Percentiles rank a stretch among this genome's conserved stretches.
phyloP scores from a whole-genome alignment of 2,329 filamentous ascomycete species.

The Colletotrichum musicola region DNA sequence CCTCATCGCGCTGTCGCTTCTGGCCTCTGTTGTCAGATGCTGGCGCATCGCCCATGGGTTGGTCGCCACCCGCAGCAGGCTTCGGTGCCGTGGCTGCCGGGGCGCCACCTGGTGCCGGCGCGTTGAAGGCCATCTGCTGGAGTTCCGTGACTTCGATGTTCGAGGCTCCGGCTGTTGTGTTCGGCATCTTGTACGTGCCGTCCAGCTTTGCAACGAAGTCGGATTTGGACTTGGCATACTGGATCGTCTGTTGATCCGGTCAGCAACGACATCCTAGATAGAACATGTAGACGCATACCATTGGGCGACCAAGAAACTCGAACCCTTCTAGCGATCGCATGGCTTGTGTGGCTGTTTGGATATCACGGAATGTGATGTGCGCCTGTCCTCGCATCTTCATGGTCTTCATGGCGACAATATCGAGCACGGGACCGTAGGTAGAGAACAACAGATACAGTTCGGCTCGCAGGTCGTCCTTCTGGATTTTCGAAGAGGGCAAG shows the following conservation, averaged over 20 bases:
- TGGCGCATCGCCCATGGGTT: slow-evolving; percentile 63
- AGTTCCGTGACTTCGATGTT: slow-evolving; percentile 77
- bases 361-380: slow-evolving; percentile 89
- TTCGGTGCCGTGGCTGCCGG: slow-evolving; percentile 56
- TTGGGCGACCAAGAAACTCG: slow-evolving; percentile 84
- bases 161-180: slow-evolving; percentile 58
- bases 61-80: slow-evolving; percentile 61
- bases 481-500: slow-evolving; percentile 86
- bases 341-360: slow-evolving; percentile 92
- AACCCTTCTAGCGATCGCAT: slow-evolving; percentile 91
- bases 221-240: slow-evolving; percentile 91
- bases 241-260: slow-evolving; percentile 75
- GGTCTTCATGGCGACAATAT: slow-evolving; percentile 91
- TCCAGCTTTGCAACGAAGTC: slow-evolving; percentile 91
- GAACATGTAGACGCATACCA: slow-evolving; percentile 70
- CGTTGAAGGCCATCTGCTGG: slow-evolving; percentile 85
- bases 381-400: slow-evolving; percentile 96
- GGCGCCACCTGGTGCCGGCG: slow-evolving; percentile 66
- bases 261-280: background rate
- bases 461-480: slow-evolving; percentile 87
- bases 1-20: slow-evolving; percentile 78
- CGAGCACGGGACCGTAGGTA: slow-evolving; percentile 91
- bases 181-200: slow-evolving; percentile 84
- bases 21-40: slow-evolving; percentile 70
- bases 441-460: slow-evolving; percentile 94